Base-by-base conservation (phyloP, 805 yeast species). In the Blastobotrys terrestris region DNA sequence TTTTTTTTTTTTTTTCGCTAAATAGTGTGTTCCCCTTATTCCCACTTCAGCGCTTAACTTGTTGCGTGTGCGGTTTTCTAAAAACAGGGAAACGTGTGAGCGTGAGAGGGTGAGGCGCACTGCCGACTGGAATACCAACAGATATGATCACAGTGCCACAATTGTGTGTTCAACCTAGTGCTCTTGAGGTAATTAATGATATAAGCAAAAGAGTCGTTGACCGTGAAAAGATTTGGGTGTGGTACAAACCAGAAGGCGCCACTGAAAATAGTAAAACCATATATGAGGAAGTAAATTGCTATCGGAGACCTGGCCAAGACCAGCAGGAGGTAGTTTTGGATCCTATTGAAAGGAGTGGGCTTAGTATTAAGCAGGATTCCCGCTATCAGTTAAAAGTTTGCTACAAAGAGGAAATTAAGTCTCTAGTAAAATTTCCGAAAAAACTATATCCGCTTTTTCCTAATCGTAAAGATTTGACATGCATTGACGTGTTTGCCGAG, bases 121-220 rank as follows among this genome's bases (percentile, higher is more conserved):
- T 11, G 35, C 35, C 35, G 5, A 26, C n/a, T n/a, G n/a, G n/a
- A 26, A 26, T 26, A 26, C 35, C 8, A 26, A 3, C 53, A 21
- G n/a, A n/a, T n/a, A 44, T 55, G 40, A 48, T 49, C 6, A 43
- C 55, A 1, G 16, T 60, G 15, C 65, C 66, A 8, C 31, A 47
- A 11, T 50, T 69, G 14, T 61, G 67, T n/a, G 67, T 78, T 2
- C 84, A 81, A 63, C 68, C 74, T 2, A 64, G 75, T 5, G 77
- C 78, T 53, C 59, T 62, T 21, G 79, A 75, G 1, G 77, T 73
- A 5, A 65, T 78, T 14, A 46, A 57, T 0, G 82, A 77, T 49
- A 73, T 71, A 0, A 51, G 50, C 16, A 14, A 48, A 0, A 72
- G 69, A 0, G 53, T 22, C 1, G 48, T 56, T 0, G 61, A 26